Conservation (phyloP, 352 stramenopile genomes). For the Thalassiosira hispida region DNA sequence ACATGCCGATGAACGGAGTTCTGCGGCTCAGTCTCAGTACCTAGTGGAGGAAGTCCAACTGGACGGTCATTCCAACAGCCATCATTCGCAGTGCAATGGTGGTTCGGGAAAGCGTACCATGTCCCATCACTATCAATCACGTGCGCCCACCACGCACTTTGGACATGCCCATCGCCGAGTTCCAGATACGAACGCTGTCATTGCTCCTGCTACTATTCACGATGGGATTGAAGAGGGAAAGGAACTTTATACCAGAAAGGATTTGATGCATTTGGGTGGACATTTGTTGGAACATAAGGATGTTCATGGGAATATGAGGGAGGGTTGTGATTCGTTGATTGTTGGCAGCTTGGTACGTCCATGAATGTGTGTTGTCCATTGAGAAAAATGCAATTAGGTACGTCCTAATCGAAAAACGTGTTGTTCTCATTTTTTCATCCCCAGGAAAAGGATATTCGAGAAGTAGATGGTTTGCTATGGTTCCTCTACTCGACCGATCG, state of each 20-base stretch:
- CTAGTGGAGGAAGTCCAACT: slow-evolving; percentile 46
- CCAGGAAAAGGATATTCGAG: slow-evolving; percentile 60
- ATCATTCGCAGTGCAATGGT: background rate
- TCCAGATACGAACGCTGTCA: background rate
- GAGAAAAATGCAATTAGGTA: background rate
- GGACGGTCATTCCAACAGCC: background rate
- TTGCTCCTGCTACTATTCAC: background rate
- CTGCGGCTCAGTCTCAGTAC: background rate
- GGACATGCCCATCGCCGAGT: slow-evolving; percentile 37
- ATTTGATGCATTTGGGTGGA: slow-evolving; percentile 51
- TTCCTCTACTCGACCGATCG: slow-evolving; percentile 54
- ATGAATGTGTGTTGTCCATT: background rate
- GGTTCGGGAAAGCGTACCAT: background rate
- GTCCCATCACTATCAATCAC: slow-evolving; percentile 14
- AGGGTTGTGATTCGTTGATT: slow-evolving; percentile 58
- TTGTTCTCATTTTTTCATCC: slow-evolving; percentile 2
- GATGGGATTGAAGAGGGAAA: slow-evolving; percentile 60
- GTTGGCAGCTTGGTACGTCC: slow-evolving; percentile 57
- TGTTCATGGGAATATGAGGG: slow-evolving; percentile 65
- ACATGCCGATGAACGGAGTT: slow-evolving; percentile 6
- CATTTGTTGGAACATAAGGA: slow-evolving; percentile 54
- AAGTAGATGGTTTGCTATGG: slow-evolving; percentile 59
- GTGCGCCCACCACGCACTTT: slow-evolving; percentile 48
- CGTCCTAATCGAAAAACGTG: too few relatives aligned
- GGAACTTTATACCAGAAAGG: slow-evolving; percentile 58